Base-by-base conservation (phyloP, 345 rosid species). In the Syzygium jambos region DNA sequence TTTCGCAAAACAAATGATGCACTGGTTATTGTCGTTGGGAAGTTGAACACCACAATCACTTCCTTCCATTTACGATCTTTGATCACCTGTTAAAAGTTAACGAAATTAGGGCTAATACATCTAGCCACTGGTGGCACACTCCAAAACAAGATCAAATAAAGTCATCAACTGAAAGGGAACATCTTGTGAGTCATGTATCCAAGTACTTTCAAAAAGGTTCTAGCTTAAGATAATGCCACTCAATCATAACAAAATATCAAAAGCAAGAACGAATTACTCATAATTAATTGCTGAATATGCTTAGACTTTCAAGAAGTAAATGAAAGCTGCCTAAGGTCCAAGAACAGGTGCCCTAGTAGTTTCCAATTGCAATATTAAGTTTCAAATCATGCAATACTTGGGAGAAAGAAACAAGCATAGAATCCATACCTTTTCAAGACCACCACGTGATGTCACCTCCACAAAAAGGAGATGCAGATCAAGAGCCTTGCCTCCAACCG, bases 381-480 rank as follows among this genome's bases (percentile, higher is more conserved):
- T 41, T 86, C 22, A 49, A 51, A 86, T 51, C 17, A 11, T 11
- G 61, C 19, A 84, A 38, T 73, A 73, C 51, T 34, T 52, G 43
- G 49, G 38, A 85, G 57, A 53, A 85, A n/a, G 52, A 55, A 52
- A 29, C 23, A 7, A 53, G 84, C 15, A 19, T 30, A 59, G 53
- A 84, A 65, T 27, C 51, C n/a, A 51, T 85, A 94, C 98, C 96
- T 93, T 92, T 90, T 93, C 94, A 23, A 96, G 90, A 88, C 99
- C 99, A 88, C 99, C 99, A 61, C 98, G 96, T 85, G 97, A 90
- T 0, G 99, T 95, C 85, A 97, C 99, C 93, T 96, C 96, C 78
- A 94, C 89, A 88, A 97, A 97, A 84, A 97, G 98, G 77, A 88
- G 94, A 91, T 96, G 96, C 87, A 97, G 92, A 91, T 97, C 98